phyloP scores from a whole-genome alignment of 2,329 filamentous ascomycete genomes.

The Lasiodiplodia citricola region DNA sequence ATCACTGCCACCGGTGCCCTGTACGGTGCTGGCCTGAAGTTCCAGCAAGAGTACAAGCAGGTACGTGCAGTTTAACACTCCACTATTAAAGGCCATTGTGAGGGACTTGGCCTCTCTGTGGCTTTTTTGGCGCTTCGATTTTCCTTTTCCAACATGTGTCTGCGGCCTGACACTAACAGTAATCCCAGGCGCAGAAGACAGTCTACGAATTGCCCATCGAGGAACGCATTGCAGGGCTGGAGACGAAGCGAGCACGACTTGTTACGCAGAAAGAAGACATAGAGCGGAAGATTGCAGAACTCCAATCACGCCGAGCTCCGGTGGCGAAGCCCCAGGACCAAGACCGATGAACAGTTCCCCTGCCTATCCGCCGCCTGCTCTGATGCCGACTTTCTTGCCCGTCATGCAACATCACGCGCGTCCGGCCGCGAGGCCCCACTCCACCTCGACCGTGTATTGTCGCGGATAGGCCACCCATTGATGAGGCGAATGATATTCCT shows the following conservation, averaged over 20 bases:
- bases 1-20: constrained; percentile 63
- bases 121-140: not conserved
- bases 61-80: constrained; percentile 41
- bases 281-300: constrained; percentile 61
- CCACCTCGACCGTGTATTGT: constrained; percentile 1
- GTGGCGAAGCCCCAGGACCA: constrained; percentile 4
- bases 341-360: not conserved
- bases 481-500: not conserved
- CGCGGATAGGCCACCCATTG: not conserved
- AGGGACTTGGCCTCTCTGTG: not conserved
- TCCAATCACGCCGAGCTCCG: constrained; percentile 33
- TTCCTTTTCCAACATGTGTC: not conserved
- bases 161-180: not conserved
- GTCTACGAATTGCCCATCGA: constrained; percentile 35
- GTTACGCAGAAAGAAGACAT: constrained; percentile 58
- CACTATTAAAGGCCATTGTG: not conserved
- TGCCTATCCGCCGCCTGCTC: not conserved
- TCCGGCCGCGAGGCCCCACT: not conserved
- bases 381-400: not conserved
- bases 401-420: constrained; percentile 16
- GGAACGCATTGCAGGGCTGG: constrained; percentile 62
- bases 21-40: constrained; percentile 66
- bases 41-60: constrained; percentile 56
- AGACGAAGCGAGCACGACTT: constrained; percentile 56
- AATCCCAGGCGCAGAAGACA: constrained; percentile 5